Conservation (phyloP, 140 eudicot species). For the Anethum foeniculum region DNA sequence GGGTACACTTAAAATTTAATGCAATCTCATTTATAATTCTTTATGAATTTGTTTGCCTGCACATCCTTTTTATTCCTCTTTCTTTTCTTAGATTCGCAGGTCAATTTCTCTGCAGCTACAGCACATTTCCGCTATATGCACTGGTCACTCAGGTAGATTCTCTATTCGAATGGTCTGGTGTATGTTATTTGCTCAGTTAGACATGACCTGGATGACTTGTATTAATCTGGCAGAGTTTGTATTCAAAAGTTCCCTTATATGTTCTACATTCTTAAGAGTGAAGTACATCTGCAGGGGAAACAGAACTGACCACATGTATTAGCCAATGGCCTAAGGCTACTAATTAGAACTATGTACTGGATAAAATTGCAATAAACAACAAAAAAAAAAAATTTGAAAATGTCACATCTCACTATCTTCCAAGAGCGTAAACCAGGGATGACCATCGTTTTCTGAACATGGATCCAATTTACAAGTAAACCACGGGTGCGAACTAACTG, state of each 20-base stretch:
- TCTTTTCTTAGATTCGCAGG: conserved; percentile 61
- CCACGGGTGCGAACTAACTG: no score
- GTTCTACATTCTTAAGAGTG: no score
- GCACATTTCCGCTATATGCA: conserved; percentile 96
- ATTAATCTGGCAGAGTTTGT: not conserved
- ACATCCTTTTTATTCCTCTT: not conserved
- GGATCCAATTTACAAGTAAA: no score
- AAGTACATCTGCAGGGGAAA: no score
- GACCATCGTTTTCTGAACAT: no score
- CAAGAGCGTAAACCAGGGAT: no score
- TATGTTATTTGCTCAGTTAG: not conserved
- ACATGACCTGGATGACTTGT: not conserved
- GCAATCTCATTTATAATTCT: not conserved
- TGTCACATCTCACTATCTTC: no score
- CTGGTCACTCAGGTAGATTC: conserved; percentile 83
- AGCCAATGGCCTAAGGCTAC: no score
- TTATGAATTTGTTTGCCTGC: not conserved
- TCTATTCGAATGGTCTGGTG: not conserved
- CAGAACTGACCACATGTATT: no score
- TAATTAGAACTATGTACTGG: no score
- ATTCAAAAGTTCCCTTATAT: not conserved
- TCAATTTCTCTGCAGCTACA: conserved; percentile 92
- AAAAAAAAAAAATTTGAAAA: no score
- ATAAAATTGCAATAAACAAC: no score
- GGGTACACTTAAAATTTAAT: conserved; percentile 43